A percentile compares a stretch with the other conserved stretches of the same genome.
These are phyloP conservation scores for Saccharomycopsis sp. DNA, from an alignment of 805 yeast genomes.

Conservation along the genomic window DNA sequence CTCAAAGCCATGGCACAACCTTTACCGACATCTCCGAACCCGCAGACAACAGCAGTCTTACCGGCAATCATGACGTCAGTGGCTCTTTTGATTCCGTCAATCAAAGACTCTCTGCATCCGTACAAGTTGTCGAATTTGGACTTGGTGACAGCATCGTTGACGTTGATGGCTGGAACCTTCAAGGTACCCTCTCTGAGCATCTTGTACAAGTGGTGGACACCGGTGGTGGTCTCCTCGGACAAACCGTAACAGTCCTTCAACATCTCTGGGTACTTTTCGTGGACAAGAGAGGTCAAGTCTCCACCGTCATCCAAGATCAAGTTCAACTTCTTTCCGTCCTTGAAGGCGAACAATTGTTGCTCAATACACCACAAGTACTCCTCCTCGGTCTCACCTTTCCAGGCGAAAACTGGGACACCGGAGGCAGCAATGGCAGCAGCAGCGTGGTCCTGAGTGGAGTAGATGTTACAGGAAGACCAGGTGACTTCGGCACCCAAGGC, in stretches of 20 bases:
- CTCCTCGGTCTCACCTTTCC: constrained; percentile 99
- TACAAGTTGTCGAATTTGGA: constrained; percentile 98
- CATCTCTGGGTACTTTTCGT: constrained; percentile 97
- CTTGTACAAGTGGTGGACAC: constrained; percentile 98
- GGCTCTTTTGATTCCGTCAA: constrained; percentile 99
- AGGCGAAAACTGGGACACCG: constrained; percentile 98
- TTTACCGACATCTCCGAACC: constrained; percentile 99
- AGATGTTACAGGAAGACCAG: constrained; percentile 99
- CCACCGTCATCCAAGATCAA: constrained; percentile 99
- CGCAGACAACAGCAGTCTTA: constrained; percentile 97
- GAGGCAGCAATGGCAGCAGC: constrained; percentile 99
- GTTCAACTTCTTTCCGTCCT: constrained; percentile 91
- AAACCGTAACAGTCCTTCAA: constrained; percentile 91
- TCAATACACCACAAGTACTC: constrained; percentile 99
- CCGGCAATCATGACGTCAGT: constrained; percentile 99
- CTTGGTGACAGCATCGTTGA: constrained; percentile 97
- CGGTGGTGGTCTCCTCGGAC: constrained; percentile 99
- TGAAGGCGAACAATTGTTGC: constrained; percentile 97
- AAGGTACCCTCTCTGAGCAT: constrained; percentile 81
- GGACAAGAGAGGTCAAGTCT: constrained; percentile 93
- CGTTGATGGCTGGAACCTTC: constrained; percentile 99
- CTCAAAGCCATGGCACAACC: constrained; percentile 99
- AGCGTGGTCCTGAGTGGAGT: constrained; percentile 99
- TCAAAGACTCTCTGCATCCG: constrained; percentile 98
- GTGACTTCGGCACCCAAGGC: constrained; percentile 99